These are phyloP conservation scores for Galeopsis tetrahit DNA, from an alignment of 257 asterid genomes.

Conservation along the genomic window DNA sequence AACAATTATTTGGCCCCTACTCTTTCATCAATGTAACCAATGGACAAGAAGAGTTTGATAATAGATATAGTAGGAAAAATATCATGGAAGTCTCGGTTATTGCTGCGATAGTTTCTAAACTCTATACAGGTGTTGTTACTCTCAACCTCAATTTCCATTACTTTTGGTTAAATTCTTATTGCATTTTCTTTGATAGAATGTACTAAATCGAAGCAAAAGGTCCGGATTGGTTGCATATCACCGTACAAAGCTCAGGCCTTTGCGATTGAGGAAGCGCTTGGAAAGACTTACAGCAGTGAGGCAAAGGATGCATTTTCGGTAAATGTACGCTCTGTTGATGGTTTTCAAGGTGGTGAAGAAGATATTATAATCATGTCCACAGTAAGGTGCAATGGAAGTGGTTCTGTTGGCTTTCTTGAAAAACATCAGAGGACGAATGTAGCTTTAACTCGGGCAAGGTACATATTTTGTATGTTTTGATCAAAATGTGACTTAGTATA, in stretches of 20 bases:
- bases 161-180: slow-evolving; percentile 16
- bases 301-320: slow-evolving; percentile 55
- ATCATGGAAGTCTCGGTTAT: slow-evolving; percentile 56
- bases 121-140: neutral
- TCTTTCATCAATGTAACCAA: slow-evolving; percentile 59
- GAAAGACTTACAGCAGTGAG: no score
- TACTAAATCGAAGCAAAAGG: slow-evolving; percentile 42
- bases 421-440: slow-evolving; percentile 64
- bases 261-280: slow-evolving; percentile 43
- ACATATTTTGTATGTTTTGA: neutral
- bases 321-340: slow-evolving; percentile 69
- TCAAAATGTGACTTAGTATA: neutral
- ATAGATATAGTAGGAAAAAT: slow-evolving; percentile 51
- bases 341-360: slow-evolving; percentile 88
- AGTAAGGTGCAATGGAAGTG: slow-evolving; percentile 60
- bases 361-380: slow-evolving; percentile 77
- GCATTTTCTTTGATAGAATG: slow-evolving; percentile 41
- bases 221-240: slow-evolving; percentile 75
- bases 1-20: slow-evolving; percentile 51
- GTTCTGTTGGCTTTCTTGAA: slow-evolving; percentile 73
- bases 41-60: slow-evolving; percentile 60
- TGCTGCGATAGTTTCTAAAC: slow-evolving; percentile 34
- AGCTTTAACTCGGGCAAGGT: slow-evolving; percentile 83
- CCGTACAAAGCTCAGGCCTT: slow-evolving; percentile 77
- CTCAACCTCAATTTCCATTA: neutral